Evolutionary conservation across 306 rosid genomes (phyloP), one percentile per base, ranked within the genome.

Genomic region (Chamaecrista fasciculata): DNA sequence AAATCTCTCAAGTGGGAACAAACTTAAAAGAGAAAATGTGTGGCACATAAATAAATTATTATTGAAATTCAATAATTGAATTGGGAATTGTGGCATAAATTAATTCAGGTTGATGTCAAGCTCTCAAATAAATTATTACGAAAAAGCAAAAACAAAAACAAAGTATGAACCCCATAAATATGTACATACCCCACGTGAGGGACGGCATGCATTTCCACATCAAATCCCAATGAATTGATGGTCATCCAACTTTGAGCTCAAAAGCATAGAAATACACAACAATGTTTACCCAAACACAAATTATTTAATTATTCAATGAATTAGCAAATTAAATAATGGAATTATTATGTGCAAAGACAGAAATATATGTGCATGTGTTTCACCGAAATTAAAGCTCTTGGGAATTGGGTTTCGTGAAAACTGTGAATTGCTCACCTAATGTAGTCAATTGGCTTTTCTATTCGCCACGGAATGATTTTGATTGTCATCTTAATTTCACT

Each of bases 341-440:
- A 15, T 12, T 6, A 4, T 12, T 1, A 16, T 18, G 1, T 16
- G 33, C 1, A 20, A 15, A 37, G 46, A 72, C 67, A 52, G 1
- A 37, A 23, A 40, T 24, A 18, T 69, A 8, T 23, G 4, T 6
- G 52, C 69, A 29, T 25, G 56, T 70, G 57, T 33, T 33, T 31
- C 61, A 47, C 70, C 72, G 61, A 70, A 23, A 47, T 61, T 37
- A 19, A 40, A 42, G 69, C 60, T 70, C 42, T 66, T 71, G 69
- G 66, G 72, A 77, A 74, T 66, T 77, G 81, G 34, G 26, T 66
- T 56, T 66, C 64, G 57, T 70, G 24, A 20, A 76, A 47, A 71
- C 29, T 80, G 43, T 12, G 60, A 69, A 52, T 59, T 23, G 40
- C 29, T 31, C 47, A 44, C 58, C 2, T 8, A 34, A 23, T n/a